These are phyloP conservation scores for Colletotrichum orchidophilum DNA, from an alignment of 2,329 filamentous ascomycete genomes.

Conservation along the genomic window DNA sequence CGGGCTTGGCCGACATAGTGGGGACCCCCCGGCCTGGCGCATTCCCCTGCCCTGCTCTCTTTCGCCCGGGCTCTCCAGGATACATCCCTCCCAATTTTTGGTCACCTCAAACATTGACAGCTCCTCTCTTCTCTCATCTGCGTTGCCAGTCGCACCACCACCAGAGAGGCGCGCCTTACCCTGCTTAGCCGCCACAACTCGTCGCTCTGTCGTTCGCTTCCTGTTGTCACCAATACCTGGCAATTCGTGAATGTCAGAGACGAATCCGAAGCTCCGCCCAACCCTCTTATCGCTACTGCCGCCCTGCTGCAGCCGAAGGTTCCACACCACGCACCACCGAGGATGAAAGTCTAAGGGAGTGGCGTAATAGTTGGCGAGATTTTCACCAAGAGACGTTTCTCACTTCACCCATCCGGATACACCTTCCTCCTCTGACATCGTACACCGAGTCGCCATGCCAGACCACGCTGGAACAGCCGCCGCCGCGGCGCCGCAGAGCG, in stretches of 20 bases:
- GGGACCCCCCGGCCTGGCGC: conserved; percentile 15
- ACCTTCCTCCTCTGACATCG: background rate
- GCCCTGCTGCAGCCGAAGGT: conserved; percentile 14
- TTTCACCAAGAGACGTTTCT: background rate
- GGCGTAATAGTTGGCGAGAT: conserved; percentile 25
- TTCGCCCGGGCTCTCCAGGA: conserved; percentile 11
- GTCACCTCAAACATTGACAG: conserved; percentile 6
- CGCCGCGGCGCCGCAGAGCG: conserved; percentile 38
- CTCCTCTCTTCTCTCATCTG: conserved; percentile 10
- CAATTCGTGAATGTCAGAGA: background rate
- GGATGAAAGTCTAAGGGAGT: conserved; percentile 31
- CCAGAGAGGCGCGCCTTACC: background rate
- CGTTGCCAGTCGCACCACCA: conserved; percentile 8
- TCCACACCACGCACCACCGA: conserved; percentile 24
- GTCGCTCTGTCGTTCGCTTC: background rate
- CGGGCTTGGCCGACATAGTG: conserved; percentile 1
- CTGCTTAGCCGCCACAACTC: background rate
- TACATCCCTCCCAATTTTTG: conserved; percentile 29
- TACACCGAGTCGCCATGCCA: conserved; percentile 11
- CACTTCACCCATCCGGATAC: background rate
- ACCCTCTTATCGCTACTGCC: background rate
- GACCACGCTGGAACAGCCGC: conserved; percentile 30
- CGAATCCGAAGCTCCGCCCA: background rate
- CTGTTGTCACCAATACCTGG: background rate
- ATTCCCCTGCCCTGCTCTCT: conserved; percentile 4